Conservation (phyloP, 2,329 filamentous ascomycete species). For the Clonostachys solani region DNA sequence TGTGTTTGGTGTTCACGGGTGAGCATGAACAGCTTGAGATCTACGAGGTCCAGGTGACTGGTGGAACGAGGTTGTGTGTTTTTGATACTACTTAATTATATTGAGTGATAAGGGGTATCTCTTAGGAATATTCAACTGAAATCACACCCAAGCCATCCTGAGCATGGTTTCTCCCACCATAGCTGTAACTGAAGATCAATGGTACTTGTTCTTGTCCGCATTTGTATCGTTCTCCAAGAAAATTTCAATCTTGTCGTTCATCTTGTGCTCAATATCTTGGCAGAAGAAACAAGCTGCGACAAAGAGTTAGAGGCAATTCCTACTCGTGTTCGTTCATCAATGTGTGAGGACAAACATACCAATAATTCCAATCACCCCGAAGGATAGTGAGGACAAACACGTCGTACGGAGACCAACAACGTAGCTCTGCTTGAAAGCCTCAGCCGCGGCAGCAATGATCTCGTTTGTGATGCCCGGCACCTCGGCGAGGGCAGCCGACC, state of each 20-base stretch:
- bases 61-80: not conserved
- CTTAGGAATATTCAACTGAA: too few species aligned
- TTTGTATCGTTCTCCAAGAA: constrained; percentile 25
- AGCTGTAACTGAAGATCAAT: constrained; percentile 2
- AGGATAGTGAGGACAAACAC: constrained; percentile 18
- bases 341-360: constrained; percentile 9
- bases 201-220: constrained; percentile 20
- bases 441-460: constrained; percentile 16
- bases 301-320: too few species aligned
- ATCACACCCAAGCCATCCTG: too few species aligned
- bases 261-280: constrained; percentile 24
- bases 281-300: constrained; percentile 18
- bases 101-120: too few species aligned
- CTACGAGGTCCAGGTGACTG: too few species aligned
- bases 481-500: constrained; percentile 11
- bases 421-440: constrained; percentile 22
- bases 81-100: not conserved
- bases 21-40: too few species aligned
- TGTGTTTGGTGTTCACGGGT: too few species aligned
- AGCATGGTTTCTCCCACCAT: too few species aligned
- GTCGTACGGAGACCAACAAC: constrained; percentile 19
- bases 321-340: constrained; percentile 1
- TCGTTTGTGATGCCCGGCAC: constrained; percentile 16
- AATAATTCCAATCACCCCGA: constrained; percentile 20
- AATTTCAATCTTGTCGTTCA: constrained; percentile 29